A percentile compares a stretch with the other conserved stretches of the same genome.
These are phyloP conservation scores for Colletotrichum aenigma DNA, from an alignment of 2,329 filamentous ascomycete genomes.

Conservation along the genomic window DNA sequence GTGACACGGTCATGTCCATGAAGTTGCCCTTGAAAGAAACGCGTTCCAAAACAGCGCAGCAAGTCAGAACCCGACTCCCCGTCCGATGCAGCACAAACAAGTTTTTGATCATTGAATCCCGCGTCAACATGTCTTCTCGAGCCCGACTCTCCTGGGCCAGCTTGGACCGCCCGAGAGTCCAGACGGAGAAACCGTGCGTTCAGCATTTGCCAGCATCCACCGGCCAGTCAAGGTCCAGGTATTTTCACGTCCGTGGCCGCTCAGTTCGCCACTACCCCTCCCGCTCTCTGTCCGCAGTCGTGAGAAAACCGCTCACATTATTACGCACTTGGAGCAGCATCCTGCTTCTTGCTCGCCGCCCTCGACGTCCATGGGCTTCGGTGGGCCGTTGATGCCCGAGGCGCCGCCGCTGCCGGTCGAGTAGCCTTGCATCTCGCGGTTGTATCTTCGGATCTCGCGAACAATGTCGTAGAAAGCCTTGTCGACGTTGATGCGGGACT, in stretches of 20 bases:
- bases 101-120: slow-evolving; percentile 21
- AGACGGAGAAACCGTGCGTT: slow-evolving; percentile 10
- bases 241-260: slow-evolving; percentile 6
- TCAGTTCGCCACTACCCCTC: not conserved
- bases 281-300: not conserved
- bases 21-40: slow-evolving; percentile 16
- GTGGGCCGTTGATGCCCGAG: slow-evolving; percentile 64
- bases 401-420: slow-evolving; percentile 71
- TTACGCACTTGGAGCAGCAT: slow-evolving; percentile 85
- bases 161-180: slow-evolving; percentile 12
- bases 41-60: slow-evolving; percentile 20
- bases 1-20: slow-evolving; percentile 7
- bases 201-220: slow-evolving; percentile 13
- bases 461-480: slow-evolving; percentile 99
- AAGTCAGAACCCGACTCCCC: slow-evolving; percentile 43
- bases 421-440: slow-evolving; percentile 96
- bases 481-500: slow-evolving; percentile 97
- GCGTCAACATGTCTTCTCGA: slow-evolving; percentile 12
- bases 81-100: slow-evolving; percentile 39
- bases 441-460: slow-evolving; percentile 95
- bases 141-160: slow-evolving; percentile 5
- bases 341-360: slow-evolving; percentile 71
- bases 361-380: slow-evolving; percentile 80
- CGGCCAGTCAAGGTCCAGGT: slow-evolving; percentile 10
- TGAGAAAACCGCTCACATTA: slow-evolving; percentile 69